A percentile compares a stretch with the other conserved stretches of the same genome.
These are phyloP conservation scores for Salix viminalis DNA, from an alignment of 345 rosid genomes.

Conservation along the genomic window DNA sequence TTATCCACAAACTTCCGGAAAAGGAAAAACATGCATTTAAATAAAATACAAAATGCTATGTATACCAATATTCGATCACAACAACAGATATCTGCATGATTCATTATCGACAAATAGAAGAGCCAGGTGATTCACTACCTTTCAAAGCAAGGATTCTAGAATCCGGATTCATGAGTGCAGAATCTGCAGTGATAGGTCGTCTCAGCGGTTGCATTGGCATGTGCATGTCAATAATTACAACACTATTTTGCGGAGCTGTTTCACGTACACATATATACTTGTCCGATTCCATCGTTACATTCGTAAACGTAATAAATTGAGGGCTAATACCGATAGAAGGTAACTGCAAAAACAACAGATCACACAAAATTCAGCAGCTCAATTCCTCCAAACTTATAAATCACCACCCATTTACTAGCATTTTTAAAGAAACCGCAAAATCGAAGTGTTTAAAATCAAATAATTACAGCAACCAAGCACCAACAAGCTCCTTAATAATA, in stretches of 20 bases:
- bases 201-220: slow-evolving; percentile 81
- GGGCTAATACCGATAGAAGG: slow-evolving; percentile 71
- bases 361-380: not conserved
- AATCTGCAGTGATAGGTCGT: slow-evolving; percentile 82
- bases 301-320: slow-evolving; percentile 71
- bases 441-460: not conserved
- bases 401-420: not conserved
- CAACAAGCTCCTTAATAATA: not conserved
- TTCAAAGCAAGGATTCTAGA: slow-evolving; percentile 53
- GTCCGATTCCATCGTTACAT: slow-evolving; percentile 85
- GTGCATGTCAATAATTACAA: slow-evolving; percentile 73
- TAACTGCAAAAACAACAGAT: slow-evolving; percentile 43
- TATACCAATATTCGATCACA: not conserved
- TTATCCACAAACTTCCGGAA: not conserved
- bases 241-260: slow-evolving; percentile 81
- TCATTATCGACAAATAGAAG: not conserved
- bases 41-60: not conserved
- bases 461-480: not conserved
- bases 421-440: not conserved
- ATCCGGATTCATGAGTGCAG: slow-evolving; percentile 82
- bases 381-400: not conserved
- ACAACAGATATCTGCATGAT: not conserved
- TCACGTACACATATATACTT: slow-evolving; percentile 85
- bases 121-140: not conserved
- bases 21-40: not conserved